Evolutionary conservation across 176 grass and related monocot species (phyloP).

Genomic region (Phoenix dactylifera): DNA sequence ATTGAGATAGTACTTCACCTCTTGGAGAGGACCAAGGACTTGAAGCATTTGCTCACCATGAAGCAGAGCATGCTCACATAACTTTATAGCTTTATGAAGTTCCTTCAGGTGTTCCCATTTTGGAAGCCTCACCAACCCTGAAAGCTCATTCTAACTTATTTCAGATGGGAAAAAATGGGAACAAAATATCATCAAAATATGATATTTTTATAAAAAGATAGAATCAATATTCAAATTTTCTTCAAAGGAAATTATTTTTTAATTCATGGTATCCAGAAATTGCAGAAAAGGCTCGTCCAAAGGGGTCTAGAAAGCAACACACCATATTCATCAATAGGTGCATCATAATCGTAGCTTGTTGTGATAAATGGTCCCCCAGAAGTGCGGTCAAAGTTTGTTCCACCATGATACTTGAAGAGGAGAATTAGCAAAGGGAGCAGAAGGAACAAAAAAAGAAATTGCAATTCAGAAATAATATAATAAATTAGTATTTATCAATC

Average conservation of each 20-base stretch:
- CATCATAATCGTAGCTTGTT: conserved; percentile 99
- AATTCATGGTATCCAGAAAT: too few relatives aligned
- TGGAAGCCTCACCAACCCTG: conserved; percentile 70
- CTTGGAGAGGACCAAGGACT: conserved; percentile 60
- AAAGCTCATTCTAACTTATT: conserved; percentile 14
- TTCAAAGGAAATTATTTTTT: too few relatives aligned
- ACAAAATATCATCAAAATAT: conserved; percentile 8
- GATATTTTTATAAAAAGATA: too few relatives aligned
- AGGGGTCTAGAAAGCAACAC: not conserved
- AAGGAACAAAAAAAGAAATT: not conserved
- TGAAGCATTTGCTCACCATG: conserved; percentile 49
- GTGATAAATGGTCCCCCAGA: conserved; percentile 95
- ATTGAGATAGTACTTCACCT: conserved; percentile 30
- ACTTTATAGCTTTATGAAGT: conserved; percentile 87
- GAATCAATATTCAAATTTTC: too few relatives aligned
- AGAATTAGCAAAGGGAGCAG: not conserved
- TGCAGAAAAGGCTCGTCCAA: too few relatives aligned
- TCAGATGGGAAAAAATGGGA: not conserved
- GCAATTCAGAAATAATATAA: too few relatives aligned
- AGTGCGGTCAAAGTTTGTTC: conserved; percentile 93
- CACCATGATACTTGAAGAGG: conserved; percentile 79
- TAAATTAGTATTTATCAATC: too few relatives aligned
- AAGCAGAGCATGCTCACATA: conserved; percentile 68
- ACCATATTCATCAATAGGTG: conserved; percentile 99
- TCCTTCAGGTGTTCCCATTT: conserved; percentile 96